Evolutionary conservation across 2,329 filamentous ascomycete species (phyloP).

Genomic region (Penicillium sumatraense): DNA sequence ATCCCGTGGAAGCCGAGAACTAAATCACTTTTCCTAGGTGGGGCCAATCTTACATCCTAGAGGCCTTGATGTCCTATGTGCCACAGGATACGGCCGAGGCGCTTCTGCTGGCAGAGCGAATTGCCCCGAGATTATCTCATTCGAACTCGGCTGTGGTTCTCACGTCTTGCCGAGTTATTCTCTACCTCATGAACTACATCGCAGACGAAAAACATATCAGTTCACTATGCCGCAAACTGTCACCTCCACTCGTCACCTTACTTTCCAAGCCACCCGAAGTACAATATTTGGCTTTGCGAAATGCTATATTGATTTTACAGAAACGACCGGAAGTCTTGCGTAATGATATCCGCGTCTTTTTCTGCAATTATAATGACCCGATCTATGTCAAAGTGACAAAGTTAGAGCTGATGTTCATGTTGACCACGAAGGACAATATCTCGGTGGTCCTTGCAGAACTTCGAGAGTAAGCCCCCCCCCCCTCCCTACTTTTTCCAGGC

Average conservation of each 20-base stretch:
- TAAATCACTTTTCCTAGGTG: conserved; percentile 64
- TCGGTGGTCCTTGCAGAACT: conserved; percentile 92
- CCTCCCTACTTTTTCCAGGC: conserved; percentile 8
- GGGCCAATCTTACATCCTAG: conserved; percentile 98
- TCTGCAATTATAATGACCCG: conserved; percentile 99
- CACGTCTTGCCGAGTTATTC: conserved; percentile 92
- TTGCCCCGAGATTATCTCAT: conserved; percentile 93
- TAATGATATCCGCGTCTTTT: conserved; percentile 98
- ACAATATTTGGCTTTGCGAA: conserved; percentile 93
- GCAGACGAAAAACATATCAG: conserved; percentile 86
- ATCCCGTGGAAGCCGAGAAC: neutral
- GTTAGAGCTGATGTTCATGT: conserved; percentile 97
- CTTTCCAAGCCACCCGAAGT: conserved; percentile 96
- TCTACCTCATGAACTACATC: conserved; percentile 99
- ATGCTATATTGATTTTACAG: conserved; percentile 91
- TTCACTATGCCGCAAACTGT: conserved; percentile 86
- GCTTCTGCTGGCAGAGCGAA: conserved; percentile 85
- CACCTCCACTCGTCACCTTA: conserved; percentile 90
- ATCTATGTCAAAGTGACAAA: conserved; percentile 99
- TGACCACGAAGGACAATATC: conserved; percentile 94
- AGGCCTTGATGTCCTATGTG: conserved; percentile 96
- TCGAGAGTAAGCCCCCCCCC: conserved; percentile 67
- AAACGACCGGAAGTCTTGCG: conserved; percentile 88
- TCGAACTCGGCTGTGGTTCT: conserved; percentile 96
- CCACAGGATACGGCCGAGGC: conserved; percentile 90